A percentile compares a stretch with the other conserved stretches of the same genome.
phyloP scores from a whole-genome alignment of 163 green algal species.

The Dunaliella salina region DNA sequence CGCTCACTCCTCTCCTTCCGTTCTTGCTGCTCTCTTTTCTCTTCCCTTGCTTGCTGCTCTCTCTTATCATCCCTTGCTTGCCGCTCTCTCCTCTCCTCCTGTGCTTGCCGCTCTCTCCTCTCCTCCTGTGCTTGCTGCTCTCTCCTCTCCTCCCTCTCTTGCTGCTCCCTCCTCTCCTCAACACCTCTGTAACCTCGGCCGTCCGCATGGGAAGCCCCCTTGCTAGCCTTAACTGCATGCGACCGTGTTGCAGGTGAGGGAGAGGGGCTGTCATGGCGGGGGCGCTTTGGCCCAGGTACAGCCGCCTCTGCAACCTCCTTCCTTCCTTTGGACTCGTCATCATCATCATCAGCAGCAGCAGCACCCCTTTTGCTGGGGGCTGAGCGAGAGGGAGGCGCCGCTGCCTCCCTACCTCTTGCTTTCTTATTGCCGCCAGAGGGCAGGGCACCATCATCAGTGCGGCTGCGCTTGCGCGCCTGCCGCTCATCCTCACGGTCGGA shows the following conservation, averaged over 20 bases:
- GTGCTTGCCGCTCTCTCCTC: too few relatives aligned
- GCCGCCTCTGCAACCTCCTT: background rate
- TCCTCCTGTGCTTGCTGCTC: too few relatives aligned
- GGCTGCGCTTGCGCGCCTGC: background rate
- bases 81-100: too few relatives aligned
- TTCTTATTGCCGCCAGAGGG: background rate
- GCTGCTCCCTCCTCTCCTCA: background rate
- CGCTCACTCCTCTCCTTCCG: too few relatives aligned
- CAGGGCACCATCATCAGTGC: background rate
- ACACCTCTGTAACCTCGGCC: background rate
- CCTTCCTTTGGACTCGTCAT: background rate
- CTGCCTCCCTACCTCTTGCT: background rate
- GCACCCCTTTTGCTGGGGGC: background rate
- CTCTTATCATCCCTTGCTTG: too few relatives aligned
- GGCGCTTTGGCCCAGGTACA: background rate
- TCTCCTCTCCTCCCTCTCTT: too few relatives aligned
- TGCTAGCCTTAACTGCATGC: background rate
- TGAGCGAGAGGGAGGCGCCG: background rate
- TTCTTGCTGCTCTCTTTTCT: too few relatives aligned
- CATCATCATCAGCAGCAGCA: background rate
- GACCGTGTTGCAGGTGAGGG: background rate
- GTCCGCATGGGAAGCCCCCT: background rate
- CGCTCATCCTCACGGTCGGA: background rate
- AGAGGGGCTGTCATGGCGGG: background rate
- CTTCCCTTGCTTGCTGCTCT: too few relatives aligned